A percentile compares a stretch with the other conserved stretches of the same genome.
Conservation (phyloP, 768 basidiomycete species). For the Lentinula sp. region DNA sequence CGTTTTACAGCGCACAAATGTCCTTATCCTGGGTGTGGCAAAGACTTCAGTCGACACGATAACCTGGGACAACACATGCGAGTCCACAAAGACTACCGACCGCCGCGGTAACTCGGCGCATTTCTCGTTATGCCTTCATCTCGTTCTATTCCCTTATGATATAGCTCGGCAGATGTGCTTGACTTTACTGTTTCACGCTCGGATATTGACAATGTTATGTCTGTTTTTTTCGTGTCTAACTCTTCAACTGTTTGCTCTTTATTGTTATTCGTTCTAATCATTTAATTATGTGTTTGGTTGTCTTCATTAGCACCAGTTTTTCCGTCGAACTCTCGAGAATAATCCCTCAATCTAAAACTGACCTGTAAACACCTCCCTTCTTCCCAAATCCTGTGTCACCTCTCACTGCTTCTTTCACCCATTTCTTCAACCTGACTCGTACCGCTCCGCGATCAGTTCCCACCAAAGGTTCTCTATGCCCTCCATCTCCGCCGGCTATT, state of each 20-base stretch:
- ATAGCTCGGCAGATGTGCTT: too few species aligned
- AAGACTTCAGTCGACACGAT: conserved; percentile 73
- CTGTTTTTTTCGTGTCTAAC: neutral
- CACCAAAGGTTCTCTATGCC: neutral
- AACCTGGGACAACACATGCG: conserved; percentile 76
- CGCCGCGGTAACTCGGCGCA: neutral
- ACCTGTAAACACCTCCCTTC: neutral
- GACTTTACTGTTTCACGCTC: too few species aligned
- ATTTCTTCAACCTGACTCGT: too few species aligned
- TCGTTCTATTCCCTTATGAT: neutral
- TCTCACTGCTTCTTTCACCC: neutral
- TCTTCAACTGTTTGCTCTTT: neutral
- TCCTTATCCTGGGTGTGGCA: conserved; percentile 58
- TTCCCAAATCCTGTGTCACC: neutral
- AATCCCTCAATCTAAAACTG: neutral
- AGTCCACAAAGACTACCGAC: conserved; percentile 47
- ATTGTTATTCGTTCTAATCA: neutral
- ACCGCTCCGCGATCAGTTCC: neutral
- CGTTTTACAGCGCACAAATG: conserved; percentile 61
- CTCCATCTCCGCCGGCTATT: neutral
- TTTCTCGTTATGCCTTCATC: too few species aligned
- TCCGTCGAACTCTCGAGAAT: neutral
- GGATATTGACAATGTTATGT: neutral
- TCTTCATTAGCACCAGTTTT: too few species aligned
- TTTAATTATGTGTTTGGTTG: neutral